A percentile compares a stretch with the other conserved stretches of the same genome.
Conservation (phyloP, 257 asterid genomes). For the Vinca minor region DNA sequence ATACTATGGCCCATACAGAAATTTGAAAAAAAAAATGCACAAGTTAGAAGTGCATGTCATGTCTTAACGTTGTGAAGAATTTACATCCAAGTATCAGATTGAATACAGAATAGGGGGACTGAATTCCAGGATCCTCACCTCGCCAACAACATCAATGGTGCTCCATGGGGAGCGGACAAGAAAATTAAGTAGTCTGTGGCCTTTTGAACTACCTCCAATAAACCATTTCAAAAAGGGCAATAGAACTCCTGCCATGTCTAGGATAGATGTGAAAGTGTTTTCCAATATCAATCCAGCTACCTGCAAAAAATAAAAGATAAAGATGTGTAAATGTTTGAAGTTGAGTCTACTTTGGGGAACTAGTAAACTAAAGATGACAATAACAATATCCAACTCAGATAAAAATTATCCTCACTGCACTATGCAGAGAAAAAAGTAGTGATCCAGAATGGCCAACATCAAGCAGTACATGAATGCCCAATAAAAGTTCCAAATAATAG, state of each 20-base stretch:
- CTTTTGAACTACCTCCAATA: slow-evolving; percentile 80
- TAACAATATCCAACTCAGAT: background rate
- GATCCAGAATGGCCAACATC: background rate
- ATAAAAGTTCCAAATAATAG: background rate
- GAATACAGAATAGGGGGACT: background rate
- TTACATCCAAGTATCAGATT: slow-evolving; percentile 2
- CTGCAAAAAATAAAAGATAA: slow-evolving; percentile 30
- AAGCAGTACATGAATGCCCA: background rate
- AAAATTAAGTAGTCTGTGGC: slow-evolving; percentile 63
- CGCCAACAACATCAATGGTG: slow-evolving; percentile 70
- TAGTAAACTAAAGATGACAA: slow-evolving; percentile 1
- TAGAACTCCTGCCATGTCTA: slow-evolving; percentile 96
- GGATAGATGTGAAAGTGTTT: slow-evolving; percentile 92
- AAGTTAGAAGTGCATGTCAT: background rate
- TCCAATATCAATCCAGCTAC: slow-evolving; percentile 77
- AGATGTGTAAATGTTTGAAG: slow-evolving; percentile 11
- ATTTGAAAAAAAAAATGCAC: background rate
- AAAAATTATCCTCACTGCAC: background rate
- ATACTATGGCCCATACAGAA: background rate
- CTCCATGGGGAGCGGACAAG: slow-evolving; percentile 96
- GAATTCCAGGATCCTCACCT: slow-evolving; percentile 46
- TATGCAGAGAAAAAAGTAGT: background rate
- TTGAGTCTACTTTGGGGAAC: background rate
- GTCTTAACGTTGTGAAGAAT: background rate
- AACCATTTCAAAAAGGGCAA: slow-evolving; percentile 84